phyloP scores from a whole-genome alignment of 2,329 filamentous ascomycete species.

The Claviceps sp. region DNA sequence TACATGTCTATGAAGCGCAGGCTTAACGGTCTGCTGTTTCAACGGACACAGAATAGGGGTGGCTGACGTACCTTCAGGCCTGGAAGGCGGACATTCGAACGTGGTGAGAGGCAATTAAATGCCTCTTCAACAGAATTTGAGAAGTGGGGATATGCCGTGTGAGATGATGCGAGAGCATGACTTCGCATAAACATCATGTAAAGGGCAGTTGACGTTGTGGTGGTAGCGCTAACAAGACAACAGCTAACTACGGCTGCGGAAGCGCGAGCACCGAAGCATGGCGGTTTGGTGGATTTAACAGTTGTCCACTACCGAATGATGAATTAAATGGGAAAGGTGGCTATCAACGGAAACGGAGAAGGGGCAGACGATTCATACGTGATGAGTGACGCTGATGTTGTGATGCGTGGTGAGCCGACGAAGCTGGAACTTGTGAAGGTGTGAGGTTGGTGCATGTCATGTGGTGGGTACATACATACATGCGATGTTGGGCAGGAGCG shows the following conservation, averaged over 20 bases:
- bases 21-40: too few species aligned
- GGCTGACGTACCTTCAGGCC: too few species aligned
- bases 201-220: background rate
- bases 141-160: background rate
- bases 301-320: background rate
- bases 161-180: background rate
- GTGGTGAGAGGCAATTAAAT: background rate
- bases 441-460: background rate
- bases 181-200: background rate
- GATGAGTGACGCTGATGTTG: background rate
- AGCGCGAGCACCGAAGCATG: background rate
- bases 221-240: background rate
- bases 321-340: background rate
- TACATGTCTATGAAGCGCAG: too few species aligned
- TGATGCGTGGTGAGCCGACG: background rate
- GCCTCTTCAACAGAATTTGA: background rate
- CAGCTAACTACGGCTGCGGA: background rate
- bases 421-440: background rate
- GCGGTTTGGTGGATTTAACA: background rate
- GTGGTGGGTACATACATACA: background rate
- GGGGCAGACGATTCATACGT: background rate
- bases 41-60: too few species aligned
- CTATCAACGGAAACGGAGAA: background rate
- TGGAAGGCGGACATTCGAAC: background rate
- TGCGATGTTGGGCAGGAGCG: too few species aligned